Evolutionary conservation across 495 filamentous ascomycete genomes (phyloP).

Genomic region (Penicillium roqueforti): DNA sequence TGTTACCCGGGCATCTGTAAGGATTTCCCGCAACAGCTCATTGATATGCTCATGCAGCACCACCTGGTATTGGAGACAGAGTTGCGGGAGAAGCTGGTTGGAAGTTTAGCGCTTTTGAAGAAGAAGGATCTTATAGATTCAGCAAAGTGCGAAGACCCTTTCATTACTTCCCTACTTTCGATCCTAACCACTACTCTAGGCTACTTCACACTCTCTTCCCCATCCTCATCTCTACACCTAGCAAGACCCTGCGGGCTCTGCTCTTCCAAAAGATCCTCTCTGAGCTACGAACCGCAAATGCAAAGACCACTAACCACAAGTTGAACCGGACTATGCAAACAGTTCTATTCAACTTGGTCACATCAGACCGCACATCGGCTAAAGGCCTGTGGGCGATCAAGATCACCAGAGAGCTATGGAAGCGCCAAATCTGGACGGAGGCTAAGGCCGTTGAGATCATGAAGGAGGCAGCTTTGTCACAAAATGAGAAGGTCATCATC

Average conservation of each 20-base stretch:
- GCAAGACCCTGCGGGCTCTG: constrained; percentile 77
- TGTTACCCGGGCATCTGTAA: constrained; percentile 80
- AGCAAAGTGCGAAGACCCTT: constrained; percentile 45
- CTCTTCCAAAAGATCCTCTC: constrained; percentile 89
- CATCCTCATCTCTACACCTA: constrained; percentile 78
- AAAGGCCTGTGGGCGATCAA: constrained; percentile 95
- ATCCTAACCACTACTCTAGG: constrained; percentile 27
- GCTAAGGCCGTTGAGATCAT: constrained; percentile 87
- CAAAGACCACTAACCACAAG: constrained; percentile 80
- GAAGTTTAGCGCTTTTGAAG: constrained; percentile 78
- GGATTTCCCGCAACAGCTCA: constrained; percentile 75
- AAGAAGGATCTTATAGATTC: constrained; percentile 93
- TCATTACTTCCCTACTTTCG: background rate
- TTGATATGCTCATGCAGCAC: constrained; percentile 71
- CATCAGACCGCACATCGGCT: constrained; percentile 72
- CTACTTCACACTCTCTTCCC: constrained; percentile 88
- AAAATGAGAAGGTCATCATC: constrained; percentile 84
- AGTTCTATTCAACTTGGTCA: constrained; percentile 85
- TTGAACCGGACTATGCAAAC: constrained; percentile 91
- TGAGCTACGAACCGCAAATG: constrained; percentile 80
- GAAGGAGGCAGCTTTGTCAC: constrained; percentile 78
- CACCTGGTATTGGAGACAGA: constrained; percentile 77
- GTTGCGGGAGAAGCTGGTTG: constrained; percentile 88
- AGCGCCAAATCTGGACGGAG: constrained; percentile 83
- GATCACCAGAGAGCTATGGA: constrained; percentile 83